Base-by-base conservation (phyloP, 192 early-diverging fungal species). In the Coemansia reversa region DNA sequence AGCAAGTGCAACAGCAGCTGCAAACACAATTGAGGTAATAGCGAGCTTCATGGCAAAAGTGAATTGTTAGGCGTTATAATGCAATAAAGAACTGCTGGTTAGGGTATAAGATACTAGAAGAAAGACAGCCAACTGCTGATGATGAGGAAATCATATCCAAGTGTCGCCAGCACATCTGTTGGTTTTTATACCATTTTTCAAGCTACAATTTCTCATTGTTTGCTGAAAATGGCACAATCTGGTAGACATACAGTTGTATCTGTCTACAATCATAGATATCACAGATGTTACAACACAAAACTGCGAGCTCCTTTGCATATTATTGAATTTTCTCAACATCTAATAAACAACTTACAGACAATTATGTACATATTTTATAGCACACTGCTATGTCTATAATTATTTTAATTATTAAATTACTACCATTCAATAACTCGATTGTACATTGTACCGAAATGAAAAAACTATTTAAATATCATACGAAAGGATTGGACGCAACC, bases 401-500 rank as follows among this genome's bases (percentile, higher is more conserved):
- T 0, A 16, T 45, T 45, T 45, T 2, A 16, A 45, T 16, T 16
- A 16, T 45, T 1, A 16, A 4, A 45, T 16, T 16, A 16, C 14
- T 45, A 45, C 14, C 14, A 9, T 45, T 45, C 39, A 45, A 45
- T 16, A 45, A 45, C 8, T 39, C 3, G 12, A 45, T 45, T 45
- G 16, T 16, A 9, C 1, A 16, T 16, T 45, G 33, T 16, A 0
- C 9, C 12, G 14, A 45, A 12, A 35, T 35, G 6, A 45, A 11
- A 45, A 45, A 12, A 32, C 30, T 16, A 45, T 61, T 24, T 63
- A 74, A 14, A 69, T 32, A 45, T 86, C 84, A 58, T 94, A 94
- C n/a, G 84, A 78, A 39, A 94, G 81, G 65, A 88, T 94, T 18
- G 85, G 84, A 42, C 84, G 83, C 52, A 94, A 71, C 90, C 91